Evolutionary conservation across 2,329 filamentous ascomycete genomes (phyloP), one percentile per base, ranked within the genome.

Genomic region (Fusarium neocosmosporiellum): DNA sequence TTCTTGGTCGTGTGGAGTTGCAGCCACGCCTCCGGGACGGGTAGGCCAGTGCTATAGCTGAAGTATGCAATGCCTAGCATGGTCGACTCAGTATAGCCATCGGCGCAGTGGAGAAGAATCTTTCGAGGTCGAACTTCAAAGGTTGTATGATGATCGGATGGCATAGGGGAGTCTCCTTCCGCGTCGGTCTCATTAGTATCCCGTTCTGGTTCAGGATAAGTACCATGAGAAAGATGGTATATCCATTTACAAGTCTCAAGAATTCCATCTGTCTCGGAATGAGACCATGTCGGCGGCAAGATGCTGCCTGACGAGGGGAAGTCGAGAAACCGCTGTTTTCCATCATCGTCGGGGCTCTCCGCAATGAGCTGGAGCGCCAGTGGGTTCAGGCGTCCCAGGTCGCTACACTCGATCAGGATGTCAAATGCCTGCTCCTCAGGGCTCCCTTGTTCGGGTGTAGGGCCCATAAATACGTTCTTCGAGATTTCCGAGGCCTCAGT

Each of bases 271-370:
- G 94, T 90, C 81, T 98, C 96, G 10, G 88, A 86, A 67, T 95
- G 93, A 1, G 93, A 94, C 89, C 93, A 97, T 0, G 92, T 93
- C 3, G 95, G 93, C 3, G 94, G 92, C 77, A 96, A 87, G 63
- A 98, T 93, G 77, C 94, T 97, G n/a, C 96, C 96, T 2, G 96
- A 98, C 0, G 95, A 96, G 1, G 96, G 96, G 70, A 98, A 98
- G 73, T 97, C 93, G n/a, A 83, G 77, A 29, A 79, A 79, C 7
- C 70, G 75, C 31, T 78, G 78, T 36, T 78, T 80, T 37, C 77
- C 77, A 7, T 83, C 82, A 14, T 85, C 83, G 53, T 87, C 82
- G 1, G 88, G 78, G 66, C 88, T 83, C 74, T 92, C 88, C 33
- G 90, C 88, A 65, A 95, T 85, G 59, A 88, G 84, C 65, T 89